These are phyloP conservation scores for Eucalyptus coolabah DNA, from an alignment of 345 rosid species.

Conservation along the genomic window DNA sequence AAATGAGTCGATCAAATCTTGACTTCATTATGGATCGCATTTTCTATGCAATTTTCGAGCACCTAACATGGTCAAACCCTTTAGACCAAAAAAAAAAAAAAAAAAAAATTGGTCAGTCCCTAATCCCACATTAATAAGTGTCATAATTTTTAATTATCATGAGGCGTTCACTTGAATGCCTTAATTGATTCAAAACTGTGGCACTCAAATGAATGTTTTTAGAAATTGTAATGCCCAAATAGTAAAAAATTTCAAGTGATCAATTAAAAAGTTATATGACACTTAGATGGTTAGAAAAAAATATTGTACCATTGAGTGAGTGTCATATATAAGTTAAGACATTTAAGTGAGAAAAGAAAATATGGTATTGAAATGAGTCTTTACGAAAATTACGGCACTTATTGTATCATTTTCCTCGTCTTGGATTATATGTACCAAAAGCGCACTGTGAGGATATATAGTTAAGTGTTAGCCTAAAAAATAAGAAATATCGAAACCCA, in stretches of 20 bases:
- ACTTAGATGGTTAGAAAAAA: no score
- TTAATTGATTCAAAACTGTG: no score
- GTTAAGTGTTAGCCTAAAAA: neutral
- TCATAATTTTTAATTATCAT: no score
- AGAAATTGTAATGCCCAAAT: no score
- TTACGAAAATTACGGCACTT: rapidly evolving
- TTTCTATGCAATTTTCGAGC: neutral
- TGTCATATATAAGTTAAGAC: no score
- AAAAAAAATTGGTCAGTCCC: neutral
- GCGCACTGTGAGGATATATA: neutral
- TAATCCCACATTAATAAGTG: neutral
- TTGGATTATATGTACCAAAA: neutral
- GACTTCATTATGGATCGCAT: neutral
- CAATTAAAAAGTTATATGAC: rapidly evolving
- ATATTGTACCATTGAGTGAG: no score
- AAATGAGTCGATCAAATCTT: neutral
- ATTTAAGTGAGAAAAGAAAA: no score
- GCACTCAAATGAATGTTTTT: no score
- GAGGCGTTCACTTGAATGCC: rapidly evolving
- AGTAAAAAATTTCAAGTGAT: no score
- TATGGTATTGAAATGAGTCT: rapidly evolving
- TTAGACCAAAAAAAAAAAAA: no score
- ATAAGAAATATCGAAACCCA: neutral
- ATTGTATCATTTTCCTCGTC: no score
- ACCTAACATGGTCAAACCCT: neutral